phyloP scores from a whole-genome alignment of 768 basidiomycete species.

The Lanmaoa pseudosensibilis region DNA sequence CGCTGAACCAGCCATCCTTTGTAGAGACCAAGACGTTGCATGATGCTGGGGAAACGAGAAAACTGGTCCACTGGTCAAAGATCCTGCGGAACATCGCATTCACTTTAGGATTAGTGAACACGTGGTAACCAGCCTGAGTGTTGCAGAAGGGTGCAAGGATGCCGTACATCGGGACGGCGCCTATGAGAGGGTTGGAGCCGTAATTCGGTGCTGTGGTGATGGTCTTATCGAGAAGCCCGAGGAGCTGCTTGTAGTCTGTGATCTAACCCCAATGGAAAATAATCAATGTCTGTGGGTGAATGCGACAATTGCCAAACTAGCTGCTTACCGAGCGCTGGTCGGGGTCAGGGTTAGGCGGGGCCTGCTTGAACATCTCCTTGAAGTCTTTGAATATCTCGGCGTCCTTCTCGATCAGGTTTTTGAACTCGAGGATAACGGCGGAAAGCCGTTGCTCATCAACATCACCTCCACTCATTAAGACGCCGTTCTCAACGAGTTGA shows the following conservation, averaged over 20 bases:
- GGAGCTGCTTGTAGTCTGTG: constrained; percentile 2
- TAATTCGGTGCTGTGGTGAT: constrained; percentile 19
- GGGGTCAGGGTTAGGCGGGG: not conserved
- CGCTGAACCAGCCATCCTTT: constrained; percentile 51
- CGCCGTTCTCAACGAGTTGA: constrained; percentile 20
- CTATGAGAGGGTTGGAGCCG: constrained; percentile 20
- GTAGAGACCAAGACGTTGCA: constrained; percentile 39
- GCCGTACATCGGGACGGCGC: constrained; percentile 21
- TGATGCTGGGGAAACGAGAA: constrained; percentile 45
- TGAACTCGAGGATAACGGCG: constrained; percentile 25
- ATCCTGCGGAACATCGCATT: too few relatives aligned
- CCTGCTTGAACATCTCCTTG: constrained; percentile 27
- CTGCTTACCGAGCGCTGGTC: constrained; percentile 7
- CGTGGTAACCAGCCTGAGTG: not conserved
- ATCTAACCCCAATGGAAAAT: not conserved
- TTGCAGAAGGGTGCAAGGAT: constrained; percentile 22
- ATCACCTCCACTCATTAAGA: constrained; percentile 8
- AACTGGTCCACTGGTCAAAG: constrained; percentile 42
- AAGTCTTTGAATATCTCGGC: constrained; percentile 21
- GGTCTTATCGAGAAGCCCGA: constrained; percentile 13
- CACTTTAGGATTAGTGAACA: too few relatives aligned
- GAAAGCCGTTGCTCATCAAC: constrained; percentile 11
- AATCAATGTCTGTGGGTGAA: not conserved
- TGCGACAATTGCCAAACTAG: not conserved
- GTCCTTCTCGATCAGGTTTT: constrained; percentile 24